phyloP scores from a whole-genome alignment of 768 basidiomycete species.

The Amanita inopinata region DNA sequence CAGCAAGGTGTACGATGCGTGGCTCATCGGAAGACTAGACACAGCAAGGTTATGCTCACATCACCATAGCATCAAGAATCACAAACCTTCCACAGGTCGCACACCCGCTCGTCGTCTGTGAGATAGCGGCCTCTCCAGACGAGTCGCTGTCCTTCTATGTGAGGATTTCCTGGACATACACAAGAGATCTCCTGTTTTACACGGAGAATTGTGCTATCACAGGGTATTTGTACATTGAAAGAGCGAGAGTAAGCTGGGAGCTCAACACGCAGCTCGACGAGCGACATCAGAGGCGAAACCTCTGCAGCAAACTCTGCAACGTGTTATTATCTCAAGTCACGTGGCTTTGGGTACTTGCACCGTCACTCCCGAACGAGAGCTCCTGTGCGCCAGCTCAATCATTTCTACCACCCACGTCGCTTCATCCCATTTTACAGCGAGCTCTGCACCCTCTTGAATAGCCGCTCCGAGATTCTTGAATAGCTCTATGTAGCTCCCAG shows the following conservation, averaged over 20 bases:
- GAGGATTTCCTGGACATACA: slow-evolving; percentile 54
- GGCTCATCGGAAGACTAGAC: slow-evolving; percentile 47
- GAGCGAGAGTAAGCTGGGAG: slow-evolving; percentile 68
- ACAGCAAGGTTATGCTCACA: slow-evolving; percentile 10
- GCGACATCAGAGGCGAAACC: slow-evolving; percentile 23
- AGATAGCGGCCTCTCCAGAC: slow-evolving; percentile 69
- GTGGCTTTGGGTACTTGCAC: slow-evolving; percentile 22
- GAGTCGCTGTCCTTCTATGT: slow-evolving; percentile 62
- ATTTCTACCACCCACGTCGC: slow-evolving; percentile 64
- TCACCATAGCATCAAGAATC: slow-evolving; percentile 10
- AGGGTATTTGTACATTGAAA: slow-evolving; percentile 43
- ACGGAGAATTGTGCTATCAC: slow-evolving; percentile 42
- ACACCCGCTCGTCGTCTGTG: slow-evolving; percentile 52
- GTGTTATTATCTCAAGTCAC: slow-evolving; percentile 20
- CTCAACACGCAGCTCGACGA: slow-evolving; percentile 54
- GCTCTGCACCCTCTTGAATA: slow-evolving; percentile 44
- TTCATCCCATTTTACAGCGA: slow-evolving; percentile 65
- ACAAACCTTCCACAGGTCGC: slow-evolving; percentile 62
- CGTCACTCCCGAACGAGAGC: slow-evolving; percentile 47
- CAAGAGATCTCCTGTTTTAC: slow-evolving; percentile 59
- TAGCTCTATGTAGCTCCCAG: slow-evolving; percentile 49
- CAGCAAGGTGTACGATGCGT: slow-evolving; percentile 62
- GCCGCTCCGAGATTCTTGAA: slow-evolving; percentile 59
- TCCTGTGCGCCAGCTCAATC: slow-evolving; percentile 64
- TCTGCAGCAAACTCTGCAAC: slow-evolving; percentile 14